These are phyloP conservation scores for Artemisia argyi DNA, from an alignment of 129 eudicot genomes.

Conservation along the genomic window DNA sequence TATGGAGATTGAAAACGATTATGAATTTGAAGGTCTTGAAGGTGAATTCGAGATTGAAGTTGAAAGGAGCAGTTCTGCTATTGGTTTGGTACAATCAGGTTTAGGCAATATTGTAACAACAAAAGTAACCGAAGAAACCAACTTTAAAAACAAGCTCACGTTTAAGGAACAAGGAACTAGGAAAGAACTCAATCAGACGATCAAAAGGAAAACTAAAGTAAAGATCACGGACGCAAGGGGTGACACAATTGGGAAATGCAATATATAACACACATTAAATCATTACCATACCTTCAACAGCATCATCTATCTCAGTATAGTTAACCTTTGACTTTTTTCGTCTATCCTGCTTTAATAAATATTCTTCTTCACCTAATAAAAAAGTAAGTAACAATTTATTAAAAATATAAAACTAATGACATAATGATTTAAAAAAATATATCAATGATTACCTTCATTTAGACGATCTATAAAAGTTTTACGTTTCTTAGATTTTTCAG, in stretches of 20 bases:
- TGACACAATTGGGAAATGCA: slow-evolving; percentile 4
- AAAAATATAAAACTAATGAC: no score
- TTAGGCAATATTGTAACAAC: slow-evolving; percentile 45
- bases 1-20: slow-evolving; percentile 19
- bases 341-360: no score
- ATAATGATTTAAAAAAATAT: no score
- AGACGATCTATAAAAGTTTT: no score
- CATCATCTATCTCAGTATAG: no score
- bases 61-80: slow-evolving; percentile 35
- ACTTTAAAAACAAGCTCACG: slow-evolving; percentile 45
- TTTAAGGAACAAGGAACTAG: slow-evolving; percentile 36
- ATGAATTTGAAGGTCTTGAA: slow-evolving; percentile 36
- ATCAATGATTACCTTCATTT: no score
- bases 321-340: no score
- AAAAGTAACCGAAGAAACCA: slow-evolving; percentile 22
- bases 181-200: slow-evolving; percentile 41
- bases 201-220: slow-evolving; percentile 42
- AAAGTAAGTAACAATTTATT: no score
- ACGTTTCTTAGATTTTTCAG: no score
- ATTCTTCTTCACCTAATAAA: no score
- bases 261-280: no score
- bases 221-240: slow-evolving; percentile 35
- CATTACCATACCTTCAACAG: no score
- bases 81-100: slow-evolving; percentile 51
- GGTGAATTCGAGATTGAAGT: slow-evolving; percentile 52